Conservation (phyloP, 192 early-diverging fungal species). For the Coemansia sp. region DNA sequence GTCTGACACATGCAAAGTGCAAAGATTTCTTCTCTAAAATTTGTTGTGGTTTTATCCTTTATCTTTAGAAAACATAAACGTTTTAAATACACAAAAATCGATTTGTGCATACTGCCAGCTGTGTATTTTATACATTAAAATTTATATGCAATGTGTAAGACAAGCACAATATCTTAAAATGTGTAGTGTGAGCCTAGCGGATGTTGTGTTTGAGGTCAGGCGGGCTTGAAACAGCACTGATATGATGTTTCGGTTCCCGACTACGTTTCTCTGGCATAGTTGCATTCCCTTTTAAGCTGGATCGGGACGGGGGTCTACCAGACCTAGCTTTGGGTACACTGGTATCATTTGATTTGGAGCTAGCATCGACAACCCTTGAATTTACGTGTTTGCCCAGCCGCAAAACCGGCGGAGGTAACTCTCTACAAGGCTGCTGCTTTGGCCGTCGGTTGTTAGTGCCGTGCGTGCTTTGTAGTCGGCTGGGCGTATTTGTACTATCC, state of each 20-base stretch:
- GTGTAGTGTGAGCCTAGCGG: conserved; percentile 12
- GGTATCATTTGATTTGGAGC: background rate
- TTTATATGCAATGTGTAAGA: background rate
- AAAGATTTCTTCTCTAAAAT: too few species aligned
- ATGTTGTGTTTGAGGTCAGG: conserved; percentile 25
- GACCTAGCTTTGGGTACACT: background rate
- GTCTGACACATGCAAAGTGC: too few species aligned
- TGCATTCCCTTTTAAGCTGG: background rate
- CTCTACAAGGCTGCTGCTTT: background rate
- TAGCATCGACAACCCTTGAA: background rate
- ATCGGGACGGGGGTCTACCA: background rate
- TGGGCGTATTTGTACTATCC: background rate
- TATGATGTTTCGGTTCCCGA: background rate
- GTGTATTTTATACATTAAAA: too few species aligned
- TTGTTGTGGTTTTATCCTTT: too few species aligned
- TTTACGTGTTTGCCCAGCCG: background rate
- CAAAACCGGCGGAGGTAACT: background rate
- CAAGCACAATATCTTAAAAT: background rate
- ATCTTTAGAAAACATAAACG: too few species aligned
- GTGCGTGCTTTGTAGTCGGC: background rate
- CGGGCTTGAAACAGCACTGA: conserved; percentile 17
- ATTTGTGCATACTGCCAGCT: too few species aligned
- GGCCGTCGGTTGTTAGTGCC: background rate
- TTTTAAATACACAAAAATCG: too few species aligned
- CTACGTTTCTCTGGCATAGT: background rate